Conservation (phyloP, 2,329 filamentous ascomycete species). For the Microthyrium microscopicum region DNA sequence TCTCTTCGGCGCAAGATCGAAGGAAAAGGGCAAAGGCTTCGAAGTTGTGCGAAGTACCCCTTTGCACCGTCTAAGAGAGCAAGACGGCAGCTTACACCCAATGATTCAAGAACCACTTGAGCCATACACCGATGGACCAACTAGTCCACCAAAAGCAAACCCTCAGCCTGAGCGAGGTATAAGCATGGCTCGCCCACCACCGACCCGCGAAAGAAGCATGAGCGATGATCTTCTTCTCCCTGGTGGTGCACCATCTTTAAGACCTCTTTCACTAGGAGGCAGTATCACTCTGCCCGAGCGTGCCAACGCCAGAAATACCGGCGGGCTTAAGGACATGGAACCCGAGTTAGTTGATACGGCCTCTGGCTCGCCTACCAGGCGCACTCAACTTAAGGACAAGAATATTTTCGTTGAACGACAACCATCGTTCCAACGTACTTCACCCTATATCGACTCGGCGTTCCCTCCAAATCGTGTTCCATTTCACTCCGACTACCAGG, state of each 20-base stretch:
- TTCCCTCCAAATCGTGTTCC: too few relatives aligned
- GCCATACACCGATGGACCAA: slow-evolving; percentile 4
- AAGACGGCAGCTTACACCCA: slow-evolving; percentile 3
- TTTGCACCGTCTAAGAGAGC: slow-evolving; percentile 6
- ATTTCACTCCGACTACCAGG: too few relatives aligned
- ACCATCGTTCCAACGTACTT: too few relatives aligned
- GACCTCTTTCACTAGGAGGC: too few relatives aligned
- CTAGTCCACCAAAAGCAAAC: neutral
- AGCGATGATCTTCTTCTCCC: neutral
- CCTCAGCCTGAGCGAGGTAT: neutral
- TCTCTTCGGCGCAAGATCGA: slow-evolving; percentile 67
- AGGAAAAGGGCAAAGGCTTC: slow-evolving; percentile 91
- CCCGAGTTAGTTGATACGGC: too few relatives aligned
- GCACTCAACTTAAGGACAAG: too few relatives aligned
- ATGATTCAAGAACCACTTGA: neutral
- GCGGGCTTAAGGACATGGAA: too few relatives aligned
- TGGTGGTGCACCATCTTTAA: neutral
- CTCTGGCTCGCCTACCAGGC: too few relatives aligned
- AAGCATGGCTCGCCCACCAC: neutral
- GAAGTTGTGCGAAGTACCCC: slow-evolving; percentile 68
- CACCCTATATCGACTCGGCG: too few relatives aligned
- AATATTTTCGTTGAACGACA: too few relatives aligned
- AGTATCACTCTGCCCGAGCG: too few relatives aligned
- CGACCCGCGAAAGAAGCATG: neutral
- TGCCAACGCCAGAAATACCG: too few relatives aligned